Evolutionary conservation across 768 basidiomycete species (phyloP).

Genomic region (Amanita pseudoporphyria): DNA sequence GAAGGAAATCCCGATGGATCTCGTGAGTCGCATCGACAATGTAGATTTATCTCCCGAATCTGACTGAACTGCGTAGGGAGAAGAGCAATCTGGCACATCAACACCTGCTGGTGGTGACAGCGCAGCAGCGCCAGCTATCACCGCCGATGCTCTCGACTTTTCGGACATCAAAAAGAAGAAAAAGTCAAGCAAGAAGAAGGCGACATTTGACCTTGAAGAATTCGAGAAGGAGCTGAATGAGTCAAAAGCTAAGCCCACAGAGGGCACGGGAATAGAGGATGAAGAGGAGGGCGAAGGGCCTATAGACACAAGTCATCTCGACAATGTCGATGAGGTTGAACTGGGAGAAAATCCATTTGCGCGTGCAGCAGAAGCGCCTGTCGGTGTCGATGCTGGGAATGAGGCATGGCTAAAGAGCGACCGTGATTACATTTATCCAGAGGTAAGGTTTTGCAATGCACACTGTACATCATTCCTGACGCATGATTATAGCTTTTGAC

Average conservation of each 20-base stretch:
- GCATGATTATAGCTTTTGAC: conserved; percentile 59
- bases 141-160: conserved; percentile 81
- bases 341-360: conserved; percentile 88
- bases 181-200: conserved; percentile 81
- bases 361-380: conserved; percentile 40
- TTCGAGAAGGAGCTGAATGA: conserved; percentile 89
- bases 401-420: conserved; percentile 91
- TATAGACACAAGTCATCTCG: conserved; percentile 54
- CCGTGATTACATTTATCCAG: conserved; percentile 90
- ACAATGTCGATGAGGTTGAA: conserved; percentile 70
- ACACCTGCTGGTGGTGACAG: conserved; percentile 41
- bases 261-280: conserved; percentile 42
- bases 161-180: conserved; percentile 98
- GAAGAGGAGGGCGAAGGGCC: conserved; percentile 36
- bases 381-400: conserved; percentile 61
- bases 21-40: conserved; percentile 37
- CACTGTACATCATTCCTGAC: conserved; percentile 7
- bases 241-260: conserved; percentile 48
- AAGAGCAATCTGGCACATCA: conserved; percentile 50
- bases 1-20: conserved; percentile 80
- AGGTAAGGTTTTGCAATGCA: conserved; percentile 40
- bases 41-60: conserved; percentile 3
- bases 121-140: conserved; percentile 29
- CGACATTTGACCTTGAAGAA: conserved; percentile 80
- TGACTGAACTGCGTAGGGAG: conserved; percentile 32